Percentiles rank a stretch among this genome's conserved stretches.
phyloP scores from a whole-genome alignment of 805 yeast genomes.

The Saturnispora galanensis region DNA sequence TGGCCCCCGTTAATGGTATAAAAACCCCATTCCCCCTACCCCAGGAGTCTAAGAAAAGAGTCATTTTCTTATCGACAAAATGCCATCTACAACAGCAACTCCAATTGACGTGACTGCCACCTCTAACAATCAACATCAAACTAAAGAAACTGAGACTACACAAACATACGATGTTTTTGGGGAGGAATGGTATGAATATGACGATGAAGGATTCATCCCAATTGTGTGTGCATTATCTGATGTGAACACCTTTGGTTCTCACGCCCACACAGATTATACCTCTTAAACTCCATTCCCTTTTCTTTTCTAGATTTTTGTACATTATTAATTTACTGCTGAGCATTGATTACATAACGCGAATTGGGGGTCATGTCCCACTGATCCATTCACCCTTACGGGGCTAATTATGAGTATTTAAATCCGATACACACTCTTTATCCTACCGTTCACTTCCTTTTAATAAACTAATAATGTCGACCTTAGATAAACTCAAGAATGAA shows the following conservation, averaged over 20 bases:
- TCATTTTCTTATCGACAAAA: background rate
- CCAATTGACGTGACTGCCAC: background rate
- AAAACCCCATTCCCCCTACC: background rate
- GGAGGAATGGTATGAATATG: slow-evolving; percentile 6
- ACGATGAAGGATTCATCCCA: slow-evolving; percentile 7
- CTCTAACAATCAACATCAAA: background rate
- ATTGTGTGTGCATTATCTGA: slow-evolving; percentile 7
- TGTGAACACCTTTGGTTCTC: slow-evolving; percentile 7
- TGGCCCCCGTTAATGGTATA: background rate
- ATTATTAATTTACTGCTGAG: background rate
- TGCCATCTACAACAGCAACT: background rate
- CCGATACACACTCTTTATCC: background rate
- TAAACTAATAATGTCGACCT: background rate
- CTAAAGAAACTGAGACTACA: background rate
- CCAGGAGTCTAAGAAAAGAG: too few species aligned
- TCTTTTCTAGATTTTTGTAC: background rate
- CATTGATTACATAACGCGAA: background rate
- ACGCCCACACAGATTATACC: background rate
- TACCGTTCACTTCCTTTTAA: background rate
- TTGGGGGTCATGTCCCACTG: background rate
- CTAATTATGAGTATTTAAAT: background rate
- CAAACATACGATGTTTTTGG: slow-evolving; percentile 2
- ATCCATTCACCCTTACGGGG: background rate
- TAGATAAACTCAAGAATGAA: slow-evolving; percentile 4
- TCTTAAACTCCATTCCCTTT: background rate